Evolutionary conservation across 2,329 filamentous ascomycete genomes (phyloP), one percentile per base, ranked within the genome.

Genomic region (Samsoniella hepiali): DNA sequence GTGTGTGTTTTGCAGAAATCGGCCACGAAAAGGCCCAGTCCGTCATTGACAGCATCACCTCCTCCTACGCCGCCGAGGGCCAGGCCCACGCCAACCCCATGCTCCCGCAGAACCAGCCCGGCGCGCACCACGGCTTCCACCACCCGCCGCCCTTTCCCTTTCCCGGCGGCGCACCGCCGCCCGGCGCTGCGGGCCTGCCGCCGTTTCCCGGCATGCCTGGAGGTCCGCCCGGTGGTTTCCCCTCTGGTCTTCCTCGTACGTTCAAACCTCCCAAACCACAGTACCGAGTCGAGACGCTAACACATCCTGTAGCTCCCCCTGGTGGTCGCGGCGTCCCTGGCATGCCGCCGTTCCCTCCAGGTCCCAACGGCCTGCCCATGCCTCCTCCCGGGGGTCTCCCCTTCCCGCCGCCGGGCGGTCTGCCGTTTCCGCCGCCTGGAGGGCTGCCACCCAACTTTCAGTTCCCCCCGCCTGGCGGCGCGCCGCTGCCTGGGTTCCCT

Each of bases 11-110:
- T 29, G 8, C 72, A 94, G 91, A 98, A 81, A 98, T 99, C 76
- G 95, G 94, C 55, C 94, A 97, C 78, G 95, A 98, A 79, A 97
- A 98, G 81, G 94, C 95, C 65, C 95, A 99, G 79, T 95, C 91
- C 57, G 95, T 99, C 70, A 99, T 99, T 75, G 95, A 99, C 80
- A 94, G 90, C 70, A 99, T 99, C 78, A 98, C 95, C 49, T 91
- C 88, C 50, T 97, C 93, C 45, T 98, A 99, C 80, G 91, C 91
- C 67, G 93, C 92, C 69, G 95, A 96, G 79, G 95, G 95, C 71
- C 93, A 97, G 76, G 88, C 89, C 67, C 87, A 88, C 72, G 87
- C 87, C 66, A 97, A 96, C 76, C 93, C 91, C 58, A 92, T 95
- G 87, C 86, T 94, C 56, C 84, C 82, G 11, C 85, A 88, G 72